Conservation (phyloP, 805 yeast genomes). For the Zygoascus tannicola region DNA sequence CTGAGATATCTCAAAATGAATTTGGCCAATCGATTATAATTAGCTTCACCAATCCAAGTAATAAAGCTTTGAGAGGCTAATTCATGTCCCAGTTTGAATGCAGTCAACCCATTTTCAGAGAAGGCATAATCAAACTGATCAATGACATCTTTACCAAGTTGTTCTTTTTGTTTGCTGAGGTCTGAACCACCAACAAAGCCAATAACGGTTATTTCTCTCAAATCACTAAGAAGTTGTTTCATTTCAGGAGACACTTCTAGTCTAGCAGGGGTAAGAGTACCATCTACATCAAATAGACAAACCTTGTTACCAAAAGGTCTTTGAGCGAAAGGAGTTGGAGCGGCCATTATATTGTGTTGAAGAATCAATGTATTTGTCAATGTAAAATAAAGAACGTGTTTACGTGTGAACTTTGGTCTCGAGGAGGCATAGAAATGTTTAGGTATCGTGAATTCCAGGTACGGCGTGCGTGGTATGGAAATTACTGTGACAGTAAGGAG, state of each 20-base stretch:
- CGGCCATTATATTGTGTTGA: too few relatives aligned
- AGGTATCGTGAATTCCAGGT: too few relatives aligned
- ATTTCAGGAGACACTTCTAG: constrained; percentile 55
- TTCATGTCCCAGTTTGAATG: constrained; percentile 82
- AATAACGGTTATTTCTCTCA: constrained; percentile 86
- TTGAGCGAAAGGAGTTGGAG: constrained; percentile 58
- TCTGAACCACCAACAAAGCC: constrained; percentile 99
- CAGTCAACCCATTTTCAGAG: constrained; percentile 96
- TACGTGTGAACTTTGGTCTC: too few relatives aligned
- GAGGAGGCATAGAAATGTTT: too few relatives aligned
- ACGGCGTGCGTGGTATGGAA: too few relatives aligned
- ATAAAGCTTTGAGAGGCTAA: constrained; percentile 92
- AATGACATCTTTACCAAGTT: constrained; percentile 72
- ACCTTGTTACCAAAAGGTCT: constrained; percentile 63
- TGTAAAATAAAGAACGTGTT: too few relatives aligned
- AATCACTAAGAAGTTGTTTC: constrained; percentile 54
- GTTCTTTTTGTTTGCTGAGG: constrained; percentile 89
- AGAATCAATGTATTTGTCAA: too few relatives aligned
- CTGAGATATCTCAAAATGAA: constrained; percentile 80
- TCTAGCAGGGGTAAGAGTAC: constrained; percentile 97
- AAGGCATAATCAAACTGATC: constrained; percentile 88
- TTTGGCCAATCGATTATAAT: constrained; percentile 80
- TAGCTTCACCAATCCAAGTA: constrained; percentile 89
- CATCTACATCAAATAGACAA: constrained; percentile 95
- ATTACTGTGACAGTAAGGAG: too few relatives aligned